phyloP scores from a whole-genome alignment of 2,329 filamentous ascomycete genomes.

The Claviceps fusiformis region DNA sequence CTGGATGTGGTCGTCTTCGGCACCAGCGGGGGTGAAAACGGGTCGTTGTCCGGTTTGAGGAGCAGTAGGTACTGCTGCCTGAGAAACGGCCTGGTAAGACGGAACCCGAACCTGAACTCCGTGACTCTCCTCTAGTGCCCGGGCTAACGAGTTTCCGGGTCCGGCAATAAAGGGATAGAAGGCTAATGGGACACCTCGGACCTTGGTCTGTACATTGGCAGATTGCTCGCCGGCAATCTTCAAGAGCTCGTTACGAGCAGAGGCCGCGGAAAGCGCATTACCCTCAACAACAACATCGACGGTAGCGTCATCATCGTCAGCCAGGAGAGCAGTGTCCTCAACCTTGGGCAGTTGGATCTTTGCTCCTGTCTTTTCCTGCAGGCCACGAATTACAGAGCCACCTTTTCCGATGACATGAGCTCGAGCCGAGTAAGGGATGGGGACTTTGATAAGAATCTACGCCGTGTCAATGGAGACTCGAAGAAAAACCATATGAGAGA shows the following conservation, averaged over 20 bases:
- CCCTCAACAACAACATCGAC: conserved; percentile 86
- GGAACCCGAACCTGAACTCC: conserved; percentile 76
- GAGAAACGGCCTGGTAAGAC: conserved; percentile 62
- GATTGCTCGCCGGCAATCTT: conserved; percentile 79
- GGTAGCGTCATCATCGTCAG: conserved; percentile 65
- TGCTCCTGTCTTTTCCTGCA: conserved; percentile 82
- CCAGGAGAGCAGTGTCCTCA: conserved; percentile 45
- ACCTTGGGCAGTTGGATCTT: conserved; percentile 78
- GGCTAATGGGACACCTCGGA: conserved; percentile 76
- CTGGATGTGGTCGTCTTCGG: conserved; percentile 61
- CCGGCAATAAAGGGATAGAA: conserved; percentile 94
- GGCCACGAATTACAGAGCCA: conserved; percentile 77
- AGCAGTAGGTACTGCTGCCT: conserved; percentile 51
- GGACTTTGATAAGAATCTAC: conserved; percentile 50
- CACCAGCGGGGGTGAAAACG: conserved; percentile 55
- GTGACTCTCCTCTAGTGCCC: conserved; percentile 60
- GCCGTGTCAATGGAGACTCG: conserved; percentile 1
- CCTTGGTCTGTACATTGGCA: conserved; percentile 65
- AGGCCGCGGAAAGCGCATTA: conserved; percentile 73
- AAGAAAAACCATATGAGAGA: not conserved
- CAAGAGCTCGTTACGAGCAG: conserved; percentile 71
- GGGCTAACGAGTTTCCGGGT: conserved; percentile 53
- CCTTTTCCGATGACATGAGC: conserved; percentile 88
- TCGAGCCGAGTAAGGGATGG: conserved; percentile 70
- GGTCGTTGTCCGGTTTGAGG: conserved; percentile 51